A percentile compares a stretch with the other conserved stretches of the same genome.
Evolutionary conservation across 768 basidiomycete genomes (phyloP).

Genomic region (Psilocybe cyanescens): DNA sequence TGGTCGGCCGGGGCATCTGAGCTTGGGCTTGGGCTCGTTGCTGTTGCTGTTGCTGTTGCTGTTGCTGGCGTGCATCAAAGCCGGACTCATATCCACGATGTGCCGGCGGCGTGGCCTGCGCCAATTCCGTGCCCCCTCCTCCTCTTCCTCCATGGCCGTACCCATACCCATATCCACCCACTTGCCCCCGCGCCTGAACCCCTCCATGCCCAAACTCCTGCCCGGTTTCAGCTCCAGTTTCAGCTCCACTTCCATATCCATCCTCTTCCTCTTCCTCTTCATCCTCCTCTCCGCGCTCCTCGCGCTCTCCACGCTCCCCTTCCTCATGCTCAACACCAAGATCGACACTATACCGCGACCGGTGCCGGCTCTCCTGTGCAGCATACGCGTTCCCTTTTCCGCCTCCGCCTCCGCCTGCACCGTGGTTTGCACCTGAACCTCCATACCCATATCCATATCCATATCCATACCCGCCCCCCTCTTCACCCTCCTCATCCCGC

Average conservation of each 20-base stretch:
- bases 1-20: no score
- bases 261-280: no score
- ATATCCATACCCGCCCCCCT: slow-evolving; percentile 6
- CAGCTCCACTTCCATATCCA: not conserved
- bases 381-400: no score
- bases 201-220: no score
- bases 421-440: not conserved
- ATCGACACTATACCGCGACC: not conserved
- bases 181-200: no score
- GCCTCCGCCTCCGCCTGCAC: not conserved
- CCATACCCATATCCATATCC: slow-evolving; percentile 16
- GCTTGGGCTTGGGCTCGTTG: no score
- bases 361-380: not conserved
- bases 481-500: slow-evolving; percentile 26
- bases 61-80: no score
- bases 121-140: no score
- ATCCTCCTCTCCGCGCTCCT: no score
- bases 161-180: slow-evolving; percentile 11
- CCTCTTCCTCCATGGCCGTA: not conserved
- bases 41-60: no score
- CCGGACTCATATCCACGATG: no score
- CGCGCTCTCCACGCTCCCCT: not conserved
- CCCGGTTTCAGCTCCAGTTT: not conserved
- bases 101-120: no score
- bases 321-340: not conserved